Base-by-base conservation (phyloP, 2,329 filamentous ascomycete genomes). In the Talaromyces piceae region DNA sequence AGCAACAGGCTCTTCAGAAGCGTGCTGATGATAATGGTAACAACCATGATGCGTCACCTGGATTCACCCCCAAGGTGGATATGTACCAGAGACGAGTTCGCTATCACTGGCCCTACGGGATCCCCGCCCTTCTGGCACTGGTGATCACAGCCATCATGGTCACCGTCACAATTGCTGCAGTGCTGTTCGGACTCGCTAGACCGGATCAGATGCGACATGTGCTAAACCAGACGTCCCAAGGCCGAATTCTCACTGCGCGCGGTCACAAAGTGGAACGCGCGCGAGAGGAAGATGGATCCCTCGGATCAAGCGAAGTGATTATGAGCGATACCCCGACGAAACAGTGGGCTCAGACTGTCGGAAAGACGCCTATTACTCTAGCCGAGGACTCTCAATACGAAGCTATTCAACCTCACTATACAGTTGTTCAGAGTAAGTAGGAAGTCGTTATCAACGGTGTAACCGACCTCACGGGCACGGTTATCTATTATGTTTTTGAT, bases 181-280 rank as follows among this genome's bases (percentile, higher is more conserved):
- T 20, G 5, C 6, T 46, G 44, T n/a, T 46, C 23, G 44, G 44
- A 13, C 23, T 13, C 25, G 18, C 20, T 22, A 20, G 44, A 9
- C 25, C 28, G 20, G 3, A 9, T 46, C 8, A 31, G 13, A 46
- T 46, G 44, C 44, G 44, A 16, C 4, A 9, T 28, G 11, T 28
- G n/a, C 44, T 46, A 13, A 46, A 46, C 22, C 27, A 46, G 20
- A 46, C 44, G 25, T 46, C 44, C 9, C 44, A 46, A 31, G 44
- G 44, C 23, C 44, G 44, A n/a, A 46, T 46, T 20, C 44, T 46
- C 6, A 46, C 44, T 5, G 4, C 41, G 41, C 41, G 16, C 12
- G 25, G 12, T 6, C 4, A 43, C 41, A 43, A 43, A 43, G 20
- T 22, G 20, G 41, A 43, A 43, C 13, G 41, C n/a, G 16, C 20